Evolutionary conservation across 331 rosid species (phyloP).

Genomic region (Rhamnella rubrinervis): DNA sequence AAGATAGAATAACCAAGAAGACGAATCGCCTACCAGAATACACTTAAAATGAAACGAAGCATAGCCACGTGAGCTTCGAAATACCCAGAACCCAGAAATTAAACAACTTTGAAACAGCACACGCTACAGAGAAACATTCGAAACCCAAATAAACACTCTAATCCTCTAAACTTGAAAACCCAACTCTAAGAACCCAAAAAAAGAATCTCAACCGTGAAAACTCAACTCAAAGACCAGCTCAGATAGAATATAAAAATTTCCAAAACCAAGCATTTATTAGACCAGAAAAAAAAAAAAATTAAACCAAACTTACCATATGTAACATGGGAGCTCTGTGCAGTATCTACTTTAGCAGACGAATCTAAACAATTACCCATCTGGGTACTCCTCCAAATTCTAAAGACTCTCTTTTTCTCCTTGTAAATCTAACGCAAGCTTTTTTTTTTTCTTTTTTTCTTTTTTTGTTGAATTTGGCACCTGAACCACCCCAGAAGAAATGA

Average conservation of each 20-base stretch:
- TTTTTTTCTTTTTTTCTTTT: neutral
- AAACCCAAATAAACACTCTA: neutral
- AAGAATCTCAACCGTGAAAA: neutral
- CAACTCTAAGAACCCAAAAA: neutral
- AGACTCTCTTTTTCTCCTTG: neutral
- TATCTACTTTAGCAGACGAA: constrained; percentile 58
- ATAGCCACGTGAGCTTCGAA: neutral
- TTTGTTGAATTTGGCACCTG: neutral
- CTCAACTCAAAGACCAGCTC: neutral
- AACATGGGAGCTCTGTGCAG: constrained; percentile 35
- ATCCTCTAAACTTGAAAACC: neutral
- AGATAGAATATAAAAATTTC: neutral
- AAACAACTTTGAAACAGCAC: neutral
- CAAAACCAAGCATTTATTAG: neutral
- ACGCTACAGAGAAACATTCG: neutral
- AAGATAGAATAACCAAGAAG: neutral
- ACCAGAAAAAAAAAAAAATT: neutral
- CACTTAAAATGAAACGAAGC: neutral
- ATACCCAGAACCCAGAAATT: neutral
- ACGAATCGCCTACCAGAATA: neutral
- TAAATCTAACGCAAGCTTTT: neutral
- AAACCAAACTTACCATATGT: constrained; percentile 30
- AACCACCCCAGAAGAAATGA: neutral
- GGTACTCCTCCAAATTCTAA: neutral
- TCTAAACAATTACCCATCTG: constrained; percentile 58